Conservation (phyloP, 257 asterid genomes). For the Ballota nigra region DNA sequence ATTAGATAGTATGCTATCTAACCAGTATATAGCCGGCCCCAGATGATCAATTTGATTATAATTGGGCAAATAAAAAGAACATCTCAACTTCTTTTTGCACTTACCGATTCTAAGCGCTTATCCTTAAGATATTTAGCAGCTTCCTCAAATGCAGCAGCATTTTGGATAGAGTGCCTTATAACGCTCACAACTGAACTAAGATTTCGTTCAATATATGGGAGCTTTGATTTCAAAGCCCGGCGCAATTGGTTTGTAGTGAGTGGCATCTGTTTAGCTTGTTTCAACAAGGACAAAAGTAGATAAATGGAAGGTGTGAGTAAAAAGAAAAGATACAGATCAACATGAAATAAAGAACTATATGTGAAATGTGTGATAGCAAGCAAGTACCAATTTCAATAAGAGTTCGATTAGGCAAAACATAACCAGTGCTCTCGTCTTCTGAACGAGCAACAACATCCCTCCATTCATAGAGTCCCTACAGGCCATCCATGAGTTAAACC, state of each 20-base stretch:
- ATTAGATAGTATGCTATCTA: neutral
- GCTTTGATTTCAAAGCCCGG: conserved; percentile 66
- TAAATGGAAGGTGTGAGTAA: conserved; percentile 7
- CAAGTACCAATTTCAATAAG: conserved; percentile 82
- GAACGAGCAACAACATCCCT: conserved; percentile 95
- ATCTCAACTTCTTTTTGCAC: conserved; percentile 16
- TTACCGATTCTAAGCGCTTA: conserved; percentile 58
- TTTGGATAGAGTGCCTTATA: conserved; percentile 75
- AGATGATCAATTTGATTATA: neutral
- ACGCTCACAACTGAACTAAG: conserved; percentile 71
- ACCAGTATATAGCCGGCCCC: conserved; percentile 14
- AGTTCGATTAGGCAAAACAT: conserved; percentile 78
- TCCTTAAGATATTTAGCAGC: conserved; percentile 60
- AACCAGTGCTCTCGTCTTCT: conserved; percentile 99
- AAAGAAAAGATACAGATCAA: conserved; percentile 11
- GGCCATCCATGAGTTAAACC: conserved; percentile 18
- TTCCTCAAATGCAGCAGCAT: conserved; percentile 73
- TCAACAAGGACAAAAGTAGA: conserved; percentile 19
- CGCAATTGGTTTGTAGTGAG: conserved; percentile 60
- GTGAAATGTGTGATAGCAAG: conserved; percentile 11
- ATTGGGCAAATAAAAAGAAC: conserved; percentile 15
- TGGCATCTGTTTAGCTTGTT: conserved; percentile 92
- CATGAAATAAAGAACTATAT: conserved; percentile 8
- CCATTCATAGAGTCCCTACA: conserved; percentile 92
- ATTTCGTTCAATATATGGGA: conserved; percentile 75